Conservation (phyloP, 129 eudicot species). For the Tagetes patula region DNA sequence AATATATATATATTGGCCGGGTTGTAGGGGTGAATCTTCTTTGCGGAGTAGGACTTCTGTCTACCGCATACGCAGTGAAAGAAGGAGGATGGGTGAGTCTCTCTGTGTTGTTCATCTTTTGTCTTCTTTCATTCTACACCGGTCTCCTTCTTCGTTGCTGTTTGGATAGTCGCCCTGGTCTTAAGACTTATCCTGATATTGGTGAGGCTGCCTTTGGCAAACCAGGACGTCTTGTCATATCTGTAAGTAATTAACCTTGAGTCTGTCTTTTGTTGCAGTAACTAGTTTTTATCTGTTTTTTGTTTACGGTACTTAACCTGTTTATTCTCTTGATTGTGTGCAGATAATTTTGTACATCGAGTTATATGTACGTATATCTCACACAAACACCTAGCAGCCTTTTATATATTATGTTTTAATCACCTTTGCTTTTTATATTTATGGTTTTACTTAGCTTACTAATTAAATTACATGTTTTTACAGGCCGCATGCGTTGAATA, state of each 20-base stretch:
- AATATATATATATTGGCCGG: not conserved
- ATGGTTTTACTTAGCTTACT: not conserved
- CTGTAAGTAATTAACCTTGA: slow-evolving; percentile 44
- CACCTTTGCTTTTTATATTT: not conserved
- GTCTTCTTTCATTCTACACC: slow-evolving; percentile 66
- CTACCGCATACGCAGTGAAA: slow-evolving; percentile 84
- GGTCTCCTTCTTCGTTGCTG: slow-evolving; percentile 72
- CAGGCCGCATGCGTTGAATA: slow-evolving; percentile 88
- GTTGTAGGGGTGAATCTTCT: slow-evolving; percentile 74
- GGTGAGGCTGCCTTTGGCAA: slow-evolving; percentile 92
- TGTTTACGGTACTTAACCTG: no score
- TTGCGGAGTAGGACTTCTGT: slow-evolving; percentile 89
- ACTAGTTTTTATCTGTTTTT: no score
- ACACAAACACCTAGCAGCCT: not conserved
- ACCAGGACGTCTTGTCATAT: slow-evolving; percentile 57
- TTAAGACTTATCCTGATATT: slow-evolving; percentile 83
- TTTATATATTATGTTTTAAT: not conserved
- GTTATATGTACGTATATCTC: slow-evolving; percentile 72
- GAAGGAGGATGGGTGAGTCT: slow-evolving; percentile 86
- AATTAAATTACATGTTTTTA: not conserved
- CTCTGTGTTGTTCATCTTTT: slow-evolving; percentile 56
- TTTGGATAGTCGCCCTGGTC: slow-evolving; percentile 79
- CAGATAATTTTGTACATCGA: slow-evolving; percentile 82
- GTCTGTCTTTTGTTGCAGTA: not conserved
- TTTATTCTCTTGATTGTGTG: slow-evolving; percentile 22